Evolutionary conservation across 352 stramenopile species (phyloP).

Genomic region (Phytophthora melonis): DNA sequence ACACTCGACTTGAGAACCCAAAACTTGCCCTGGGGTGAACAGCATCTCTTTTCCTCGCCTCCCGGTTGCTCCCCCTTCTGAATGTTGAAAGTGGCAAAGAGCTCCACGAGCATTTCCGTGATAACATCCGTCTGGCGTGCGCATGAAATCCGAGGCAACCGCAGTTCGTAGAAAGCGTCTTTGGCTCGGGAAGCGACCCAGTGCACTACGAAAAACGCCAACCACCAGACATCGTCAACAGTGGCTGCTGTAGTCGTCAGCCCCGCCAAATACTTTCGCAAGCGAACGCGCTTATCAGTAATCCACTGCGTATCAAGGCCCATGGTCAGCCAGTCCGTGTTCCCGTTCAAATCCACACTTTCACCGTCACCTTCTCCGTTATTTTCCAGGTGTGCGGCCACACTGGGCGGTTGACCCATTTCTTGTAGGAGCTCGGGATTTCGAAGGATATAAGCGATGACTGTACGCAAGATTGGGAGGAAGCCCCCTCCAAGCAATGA

Average conservation of each 20-base stretch:
- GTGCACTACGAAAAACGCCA: conserved; percentile 58
- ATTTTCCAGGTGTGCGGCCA: background rate
- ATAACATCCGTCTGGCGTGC: conserved; percentile 28
- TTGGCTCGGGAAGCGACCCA: conserved; percentile 49
- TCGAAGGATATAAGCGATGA: conserved; percentile 36
- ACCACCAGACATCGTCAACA: conserved; percentile 54
- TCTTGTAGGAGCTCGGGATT: conserved; percentile 37
- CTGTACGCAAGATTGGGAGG: conserved; percentile 15
- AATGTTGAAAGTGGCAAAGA: conserved; percentile 42
- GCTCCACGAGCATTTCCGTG: conserved; percentile 31
- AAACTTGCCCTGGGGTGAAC: conserved; percentile 31
- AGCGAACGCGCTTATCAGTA: conserved; percentile 61
- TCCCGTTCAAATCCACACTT: conserved; percentile 5
- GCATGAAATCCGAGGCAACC: conserved; percentile 12
- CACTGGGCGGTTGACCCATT: conserved; percentile 39
- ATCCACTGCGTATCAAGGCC: conserved; percentile 51
- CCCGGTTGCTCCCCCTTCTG: conserved; percentile 14
- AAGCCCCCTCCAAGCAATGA: conserved; percentile 40
- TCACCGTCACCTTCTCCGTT: background rate
- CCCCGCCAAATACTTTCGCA: conserved; percentile 47
- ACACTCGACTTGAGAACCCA: conserved; percentile 35
- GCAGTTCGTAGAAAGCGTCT: conserved; percentile 39
- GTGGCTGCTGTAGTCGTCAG: background rate
- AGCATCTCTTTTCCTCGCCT: conserved; percentile 4
- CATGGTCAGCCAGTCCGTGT: conserved; percentile 28